Percentiles rank a stretch among this genome's conserved stretches.
These are phyloP conservation scores for Hortaea werneckii DNA, from an alignment of 2,329 filamentous ascomycete genomes.

Conservation along the genomic window DNA sequence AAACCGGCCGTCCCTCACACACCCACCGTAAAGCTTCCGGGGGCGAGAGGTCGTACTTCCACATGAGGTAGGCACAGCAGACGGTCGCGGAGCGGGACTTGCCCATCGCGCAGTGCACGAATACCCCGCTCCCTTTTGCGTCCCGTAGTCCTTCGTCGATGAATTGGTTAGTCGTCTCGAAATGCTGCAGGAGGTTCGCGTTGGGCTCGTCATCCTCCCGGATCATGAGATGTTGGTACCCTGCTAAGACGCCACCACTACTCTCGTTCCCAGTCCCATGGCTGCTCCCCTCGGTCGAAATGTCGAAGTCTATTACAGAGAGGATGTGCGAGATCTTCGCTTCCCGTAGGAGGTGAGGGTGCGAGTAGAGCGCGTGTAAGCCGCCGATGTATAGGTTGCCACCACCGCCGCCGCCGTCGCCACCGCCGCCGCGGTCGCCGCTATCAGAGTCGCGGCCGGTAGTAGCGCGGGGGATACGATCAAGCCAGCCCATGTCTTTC, in stretches of 20 bases:
- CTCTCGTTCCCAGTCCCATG: too few species aligned
- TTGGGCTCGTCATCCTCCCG: conserved; percentile 83
- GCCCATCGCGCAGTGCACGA: conserved; percentile 79
- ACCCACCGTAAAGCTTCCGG: conserved; percentile 59
- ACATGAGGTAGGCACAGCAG: conserved; percentile 72
- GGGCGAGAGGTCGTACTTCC: conserved; percentile 38
- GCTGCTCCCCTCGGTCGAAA: conserved; percentile 24
- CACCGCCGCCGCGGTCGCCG: too few species aligned
- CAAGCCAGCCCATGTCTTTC: conserved; percentile 28
- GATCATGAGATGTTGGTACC: conserved; percentile 31
- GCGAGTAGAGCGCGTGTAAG: conserved; percentile 32
- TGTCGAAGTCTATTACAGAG: conserved; percentile 59
- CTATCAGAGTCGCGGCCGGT: too few species aligned
- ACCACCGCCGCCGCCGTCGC: too few species aligned
- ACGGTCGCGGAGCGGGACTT: conserved; percentile 82
- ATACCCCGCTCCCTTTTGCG: conserved; percentile 32
- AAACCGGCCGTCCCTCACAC: conserved; percentile 59
- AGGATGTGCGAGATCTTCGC: conserved; percentile 78
- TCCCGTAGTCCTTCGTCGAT: conserved; percentile 62
- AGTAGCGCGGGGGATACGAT: conserved; percentile 27
- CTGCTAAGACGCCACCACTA: neutral
- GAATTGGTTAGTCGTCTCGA: conserved; percentile 59
- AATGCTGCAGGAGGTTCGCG: conserved; percentile 69
- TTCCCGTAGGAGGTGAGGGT: conserved; percentile 42
- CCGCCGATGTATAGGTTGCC: conserved; percentile 32